Evolutionary conservation across 108 stramenopile species (phyloP), one percentile per base, ranked within the genome.

Genomic region (Cylindrotheca closterium): DNA sequence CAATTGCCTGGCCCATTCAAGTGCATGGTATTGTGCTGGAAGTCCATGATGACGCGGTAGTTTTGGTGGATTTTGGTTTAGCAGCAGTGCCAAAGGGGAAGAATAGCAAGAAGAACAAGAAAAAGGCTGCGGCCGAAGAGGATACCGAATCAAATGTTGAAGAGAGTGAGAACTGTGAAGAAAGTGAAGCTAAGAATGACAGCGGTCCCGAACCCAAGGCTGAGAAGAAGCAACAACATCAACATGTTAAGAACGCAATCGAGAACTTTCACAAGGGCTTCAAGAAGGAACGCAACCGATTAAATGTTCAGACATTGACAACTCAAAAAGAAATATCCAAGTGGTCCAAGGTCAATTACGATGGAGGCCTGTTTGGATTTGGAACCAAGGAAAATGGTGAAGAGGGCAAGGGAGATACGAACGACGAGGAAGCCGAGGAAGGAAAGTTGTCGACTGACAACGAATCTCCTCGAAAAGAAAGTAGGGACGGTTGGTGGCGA

Each of bases 1-100:
- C 68, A 50, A 68, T 68, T 55, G 53, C 80, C 26, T 84, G 78
- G 74, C 83, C 83, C 22, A 84, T 84, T 53, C 83, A 84, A 69
- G 75, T 84, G 54, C 80, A 84, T 64, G 83, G 80, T 1, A 84
- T 84, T 70, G 83, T 84, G 0, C 29, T 84, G 58, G 74, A 31
- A n/a, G 49, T 51, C 1, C 25, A 26, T 5, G 51, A 68, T 19
- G 54, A n/a, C 0, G 15, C 33, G 3, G 75, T 85, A 4, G 70
- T 77, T 21, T 67, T 85, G 52, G 79, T 74, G 0, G 84, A 85
- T 56, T 85, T 81, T 66, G 84, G 84, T 32, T 47, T 59, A 28
- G 37, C 68, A 0, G 68, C 68, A 5, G 68, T 26, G n/a, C 58
- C 68, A 15, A 15, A 8, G 28, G 24, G 15, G 7, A 30, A 7